Evolutionary conservation across 228 moss, liverwort and hornwort species (phyloP), one percentile per base, ranked within the genome.

Genomic region (Sphagnum magellanicum): DNA sequence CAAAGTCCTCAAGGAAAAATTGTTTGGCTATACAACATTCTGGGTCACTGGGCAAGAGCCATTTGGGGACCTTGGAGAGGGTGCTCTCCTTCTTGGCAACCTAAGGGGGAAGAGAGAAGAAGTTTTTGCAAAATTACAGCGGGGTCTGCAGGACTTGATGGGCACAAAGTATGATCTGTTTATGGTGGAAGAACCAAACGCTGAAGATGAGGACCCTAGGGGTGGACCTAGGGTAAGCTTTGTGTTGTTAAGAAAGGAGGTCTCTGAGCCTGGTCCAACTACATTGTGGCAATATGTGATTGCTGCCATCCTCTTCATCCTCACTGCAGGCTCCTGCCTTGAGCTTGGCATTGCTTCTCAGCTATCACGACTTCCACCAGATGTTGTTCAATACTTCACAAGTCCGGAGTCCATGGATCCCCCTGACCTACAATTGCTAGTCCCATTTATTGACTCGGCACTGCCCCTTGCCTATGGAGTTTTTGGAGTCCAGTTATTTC

Each of bases 391-490:
- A 61, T 97, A 97, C 63, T 91, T 97, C 60, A 91, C 90, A 6
- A 91, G 90, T 70, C 96, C 93, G 16, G 93, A 93, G 73, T 84
- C 90, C 51, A 81, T 88, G 59, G 84, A 79, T 17, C 93, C 96
- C 52, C 96, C 91, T 67, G 89, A 96, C 74, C 79, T 91, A 60
- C 89, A 91, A 78, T 78, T 89, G 67, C 81, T 96, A 72, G 78
- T 93, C 65, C 96, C 96, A 48, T 93, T 91, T 63, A 78, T 96
- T 48, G 91, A 92, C 67, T 89, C 91, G 12, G 93, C 92, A 58
- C 80, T 96, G 59, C 93, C 93, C 71, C 96, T 96, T 67, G 96
- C 93, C 5, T 96, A 96, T 77, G 96, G 96, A 69, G 93, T 96
- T 60, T 96, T 96, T 68, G 96, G 96, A 63, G 91, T 93, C 63